phyloP scores from a whole-genome alignment of 352 stramenopile genomes.

The Phytophthora europaea region DNA sequence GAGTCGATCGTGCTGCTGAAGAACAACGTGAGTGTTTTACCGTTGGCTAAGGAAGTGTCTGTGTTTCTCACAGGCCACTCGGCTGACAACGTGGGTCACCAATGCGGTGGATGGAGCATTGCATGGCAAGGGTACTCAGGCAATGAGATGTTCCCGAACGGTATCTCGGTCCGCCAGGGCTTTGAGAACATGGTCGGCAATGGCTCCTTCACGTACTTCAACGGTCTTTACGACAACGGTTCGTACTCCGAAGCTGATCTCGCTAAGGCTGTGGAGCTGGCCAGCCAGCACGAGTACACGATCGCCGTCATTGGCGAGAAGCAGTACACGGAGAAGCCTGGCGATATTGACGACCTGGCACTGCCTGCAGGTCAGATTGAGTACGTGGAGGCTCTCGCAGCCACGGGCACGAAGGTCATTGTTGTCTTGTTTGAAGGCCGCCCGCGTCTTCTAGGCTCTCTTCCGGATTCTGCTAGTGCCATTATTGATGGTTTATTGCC shows the following conservation, averaged over 20 bases:
- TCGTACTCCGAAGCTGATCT: constrained; percentile 54
- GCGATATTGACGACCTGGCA: constrained; percentile 80
- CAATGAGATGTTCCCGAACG: constrained; percentile 65
- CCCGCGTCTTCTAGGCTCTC: constrained; percentile 73
- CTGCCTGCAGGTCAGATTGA: constrained; percentile 72
- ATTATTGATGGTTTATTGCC: constrained; percentile 81
- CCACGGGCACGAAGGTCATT: constrained; percentile 80
- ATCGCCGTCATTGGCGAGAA: constrained; percentile 81
- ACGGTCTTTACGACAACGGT: constrained; percentile 62
- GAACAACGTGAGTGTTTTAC: constrained; percentile 69
- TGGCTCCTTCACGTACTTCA: constrained; percentile 54
- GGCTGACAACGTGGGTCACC: constrained; percentile 64
- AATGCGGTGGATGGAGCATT: constrained; percentile 82
- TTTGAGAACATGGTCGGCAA: constrained; percentile 46
- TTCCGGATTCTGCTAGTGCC: constrained; percentile 60
- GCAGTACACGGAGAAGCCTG: constrained; percentile 84
- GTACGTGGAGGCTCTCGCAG: constrained; percentile 74
- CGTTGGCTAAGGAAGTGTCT: constrained; percentile 35
- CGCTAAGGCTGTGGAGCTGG: constrained; percentile 54
- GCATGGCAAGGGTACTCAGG: constrained; percentile 84
- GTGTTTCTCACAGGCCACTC: constrained; percentile 75
- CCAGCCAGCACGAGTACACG: constrained; percentile 58
- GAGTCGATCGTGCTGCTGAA: constrained; percentile 85
- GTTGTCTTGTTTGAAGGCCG: constrained; percentile 85
- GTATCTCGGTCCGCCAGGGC: constrained; percentile 56